Evolutionary conservation across 305 asterid species (phyloP).

Genomic region (Lippia alba): DNA sequence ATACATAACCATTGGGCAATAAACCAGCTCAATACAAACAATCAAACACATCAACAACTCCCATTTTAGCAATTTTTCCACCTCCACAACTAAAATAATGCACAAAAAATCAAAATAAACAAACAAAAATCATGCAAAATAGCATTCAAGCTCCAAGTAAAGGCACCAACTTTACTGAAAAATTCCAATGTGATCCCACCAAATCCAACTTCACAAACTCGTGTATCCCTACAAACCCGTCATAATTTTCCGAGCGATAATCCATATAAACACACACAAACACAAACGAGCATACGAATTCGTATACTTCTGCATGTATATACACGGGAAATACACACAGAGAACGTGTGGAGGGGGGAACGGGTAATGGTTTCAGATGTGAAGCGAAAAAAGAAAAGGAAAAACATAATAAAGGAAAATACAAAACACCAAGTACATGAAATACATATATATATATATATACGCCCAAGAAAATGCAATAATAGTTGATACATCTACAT

Average conservation of each 20-base stretch:
- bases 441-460: constrained; percentile 29
- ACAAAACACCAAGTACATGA: constrained; percentile 24
- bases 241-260: constrained; percentile 30
- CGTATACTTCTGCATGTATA: constrained; percentile 43
- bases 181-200: constrained; percentile 58
- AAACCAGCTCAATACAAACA: constrained; percentile 26
- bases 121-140: constrained; percentile 28
- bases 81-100: constrained; percentile 25
- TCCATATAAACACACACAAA: constrained; percentile 20
- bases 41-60: constrained; percentile 30
- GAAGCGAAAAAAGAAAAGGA: constrained; percentile 26
- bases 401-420: constrained; percentile 23
- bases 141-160: background rate
- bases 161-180: constrained; percentile 16
- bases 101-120: constrained; percentile 6
- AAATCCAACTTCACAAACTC: constrained; percentile 39
- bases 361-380: constrained; percentile 50
- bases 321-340: constrained; percentile 24
- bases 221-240: constrained; percentile 32
- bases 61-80: constrained; percentile 24
- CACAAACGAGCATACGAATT: constrained; percentile 3
- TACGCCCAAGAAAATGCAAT: constrained; percentile 21
- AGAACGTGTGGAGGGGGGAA: constrained; percentile 27
- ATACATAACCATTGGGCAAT: constrained; percentile 27
- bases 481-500: constrained; percentile 28